Evolutionary conservation across 345 rosid genomes (phyloP).

Genomic region (Salix brachista): DNA sequence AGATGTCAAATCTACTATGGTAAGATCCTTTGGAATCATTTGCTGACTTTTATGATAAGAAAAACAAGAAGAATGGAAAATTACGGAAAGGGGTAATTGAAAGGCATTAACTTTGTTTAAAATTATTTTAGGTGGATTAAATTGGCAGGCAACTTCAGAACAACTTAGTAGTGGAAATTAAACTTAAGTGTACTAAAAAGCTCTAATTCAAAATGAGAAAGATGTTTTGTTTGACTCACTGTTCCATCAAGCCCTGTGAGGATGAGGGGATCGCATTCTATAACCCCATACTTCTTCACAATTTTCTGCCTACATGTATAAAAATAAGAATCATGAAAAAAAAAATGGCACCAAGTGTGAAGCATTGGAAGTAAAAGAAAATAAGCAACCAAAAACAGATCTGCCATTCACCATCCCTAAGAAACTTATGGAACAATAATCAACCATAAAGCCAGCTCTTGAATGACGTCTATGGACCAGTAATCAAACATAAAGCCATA

Average conservation of each 20-base stretch:
- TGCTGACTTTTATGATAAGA: not conserved
- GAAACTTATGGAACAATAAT: not conserved
- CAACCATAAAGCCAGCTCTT: not conserved
- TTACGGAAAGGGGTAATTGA: not conserved
- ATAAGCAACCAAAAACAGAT: not conserved
- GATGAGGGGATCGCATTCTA: constrained; percentile 79
- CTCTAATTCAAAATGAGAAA: constrained; percentile 7
- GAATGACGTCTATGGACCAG: not conserved
- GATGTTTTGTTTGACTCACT: constrained; percentile 48
- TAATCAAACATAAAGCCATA: not conserved
- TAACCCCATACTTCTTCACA: constrained; percentile 68
- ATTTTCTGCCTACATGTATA: constrained; percentile 53
- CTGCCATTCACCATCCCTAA: not conserved
- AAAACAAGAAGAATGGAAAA: not conserved
- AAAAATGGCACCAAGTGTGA: not conserved
- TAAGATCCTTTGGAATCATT: not conserved
- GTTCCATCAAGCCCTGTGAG: constrained; percentile 70
- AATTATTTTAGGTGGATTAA: not conserved
- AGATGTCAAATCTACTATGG: not conserved
- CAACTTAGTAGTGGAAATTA: not conserved
- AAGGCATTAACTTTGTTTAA: not conserved
- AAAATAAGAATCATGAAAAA: not conserved
- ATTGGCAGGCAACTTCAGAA: not conserved
- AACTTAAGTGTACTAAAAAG: not conserved
- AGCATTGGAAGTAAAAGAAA: not conserved